These are phyloP conservation scores for Trichoderma afroharzianum DNA, from an alignment of 2,329 filamentous ascomycete species.

Conservation along the genomic window DNA sequence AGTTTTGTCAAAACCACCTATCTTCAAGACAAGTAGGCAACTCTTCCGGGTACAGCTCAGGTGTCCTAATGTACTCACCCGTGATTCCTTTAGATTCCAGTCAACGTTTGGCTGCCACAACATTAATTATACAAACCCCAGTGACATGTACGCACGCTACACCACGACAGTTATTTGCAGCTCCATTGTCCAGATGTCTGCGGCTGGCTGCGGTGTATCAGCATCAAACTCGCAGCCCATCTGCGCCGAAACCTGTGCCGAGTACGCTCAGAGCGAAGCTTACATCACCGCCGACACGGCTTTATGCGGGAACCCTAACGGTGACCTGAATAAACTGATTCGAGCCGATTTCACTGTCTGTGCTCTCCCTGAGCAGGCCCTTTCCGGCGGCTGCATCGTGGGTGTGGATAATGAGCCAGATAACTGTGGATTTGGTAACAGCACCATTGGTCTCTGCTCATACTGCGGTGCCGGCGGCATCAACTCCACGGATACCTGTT, in stretches of 20 bases:
- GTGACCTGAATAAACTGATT: conserved; percentile 70
- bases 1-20: conserved; percentile 73
- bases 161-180: conserved; percentile 92
- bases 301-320: conserved; percentile 65
- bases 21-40: conserved; percentile 69
- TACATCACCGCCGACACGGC: conserved; percentile 70
- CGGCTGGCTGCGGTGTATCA: conserved; percentile 62
- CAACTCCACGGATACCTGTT: conserved; percentile 95
- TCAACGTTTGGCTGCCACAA: conserved; percentile 74
- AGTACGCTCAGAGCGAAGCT: conserved; percentile 85
- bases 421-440: conserved; percentile 80
- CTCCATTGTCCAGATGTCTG: conserved; percentile 87
- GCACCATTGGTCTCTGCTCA: conserved; percentile 72
- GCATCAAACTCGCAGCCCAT: conserved; percentile 65
- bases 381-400: conserved; percentile 71
- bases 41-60: conserved; percentile 29
- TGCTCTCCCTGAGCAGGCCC: conserved; percentile 72
- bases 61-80: background rate
- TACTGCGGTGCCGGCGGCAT: conserved; percentile 81
- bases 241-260: conserved; percentile 84
- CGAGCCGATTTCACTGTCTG: conserved; percentile 91
- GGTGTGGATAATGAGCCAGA: conserved; percentile 76
- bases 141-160: conserved; percentile 85
- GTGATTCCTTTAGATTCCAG: conserved; percentile 61
- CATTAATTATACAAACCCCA: conserved; percentile 74